Percentiles rank a stretch among this genome's conserved stretches.
Conservation (phyloP, 352 stramenopile genomes). For the Pythium plurisporium region DNA sequence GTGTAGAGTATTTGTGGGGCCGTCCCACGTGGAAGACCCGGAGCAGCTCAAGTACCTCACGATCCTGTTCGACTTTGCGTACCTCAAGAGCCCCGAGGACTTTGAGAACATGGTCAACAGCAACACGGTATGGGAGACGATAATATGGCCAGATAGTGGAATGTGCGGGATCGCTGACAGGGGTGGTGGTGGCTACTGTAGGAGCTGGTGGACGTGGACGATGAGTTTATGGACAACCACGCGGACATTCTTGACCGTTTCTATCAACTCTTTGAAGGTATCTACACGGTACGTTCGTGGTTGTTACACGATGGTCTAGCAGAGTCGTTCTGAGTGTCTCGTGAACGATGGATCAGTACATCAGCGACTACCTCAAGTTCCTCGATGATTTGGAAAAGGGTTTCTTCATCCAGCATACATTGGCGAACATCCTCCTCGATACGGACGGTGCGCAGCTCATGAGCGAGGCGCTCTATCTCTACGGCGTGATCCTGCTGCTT, state of each 20-base stretch:
- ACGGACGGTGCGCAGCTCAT: conserved; percentile 92
- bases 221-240: conserved; percentile 81
- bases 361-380: conserved; percentile 91
- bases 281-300: conserved; percentile 32
- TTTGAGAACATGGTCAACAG: conserved; percentile 92
- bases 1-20: conserved; percentile 77
- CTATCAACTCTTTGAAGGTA: conserved; percentile 73
- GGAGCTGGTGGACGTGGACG: conserved; percentile 66
- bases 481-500: conserved; percentile 93
- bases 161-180: not conserved
- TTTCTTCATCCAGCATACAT: conserved; percentile 95
- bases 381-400: conserved; percentile 89
- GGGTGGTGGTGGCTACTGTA: conserved; percentile 5
- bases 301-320: too few relatives aligned
- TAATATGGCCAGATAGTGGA: not conserved
- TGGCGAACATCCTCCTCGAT: conserved; percentile 93
- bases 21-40: conserved; percentile 83
- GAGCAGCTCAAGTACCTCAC: conserved; percentile 89
- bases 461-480: conserved; percentile 93
- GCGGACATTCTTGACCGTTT: conserved; percentile 61
- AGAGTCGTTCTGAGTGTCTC: too few relatives aligned
- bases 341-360: too few relatives aligned
- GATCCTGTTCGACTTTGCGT: conserved; percentile 95
- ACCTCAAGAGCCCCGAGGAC: conserved; percentile 93
- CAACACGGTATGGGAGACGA: conserved; percentile 76